These are phyloP conservation scores for Lipomyces japonicus DNA, from an alignment of 805 yeast species.

Conservation along the genomic window DNA sequence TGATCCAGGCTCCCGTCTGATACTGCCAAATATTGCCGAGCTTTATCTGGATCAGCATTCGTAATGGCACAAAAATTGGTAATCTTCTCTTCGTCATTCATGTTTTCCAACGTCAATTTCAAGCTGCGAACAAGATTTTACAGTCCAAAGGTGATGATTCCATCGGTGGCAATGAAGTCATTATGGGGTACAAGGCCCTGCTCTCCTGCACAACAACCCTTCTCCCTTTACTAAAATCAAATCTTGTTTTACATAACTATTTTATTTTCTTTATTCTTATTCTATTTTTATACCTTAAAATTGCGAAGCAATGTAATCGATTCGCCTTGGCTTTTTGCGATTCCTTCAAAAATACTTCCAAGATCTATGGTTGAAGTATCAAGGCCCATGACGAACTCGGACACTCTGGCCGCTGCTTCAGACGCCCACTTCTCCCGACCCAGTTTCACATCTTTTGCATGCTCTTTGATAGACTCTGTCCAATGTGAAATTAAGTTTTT, in stretches of 20 bases:
- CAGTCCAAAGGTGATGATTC: no score
- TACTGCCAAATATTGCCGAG: slow-evolving; percentile 73
- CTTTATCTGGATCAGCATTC: slow-evolving; percentile 63
- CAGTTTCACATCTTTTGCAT: slow-evolving; percentile 14
- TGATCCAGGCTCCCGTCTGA: slow-evolving; percentile 72
- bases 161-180: no score
- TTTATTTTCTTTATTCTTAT: no score
- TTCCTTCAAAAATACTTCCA: slow-evolving; percentile 10
- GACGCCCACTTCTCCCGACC: slow-evolving; percentile 14
- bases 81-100: slow-evolving; percentile 45
- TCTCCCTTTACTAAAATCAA: not conserved
- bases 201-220: no score
- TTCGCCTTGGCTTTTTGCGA: slow-evolving; percentile 18
- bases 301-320: slow-evolving; percentile 17
- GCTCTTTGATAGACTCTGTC: slow-evolving; percentile 15
- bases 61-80: slow-evolving; percentile 83
- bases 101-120: not conserved
- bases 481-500: slow-evolving; percentile 4
- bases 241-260: no score
- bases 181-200: no score
- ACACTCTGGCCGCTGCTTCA: not conserved
- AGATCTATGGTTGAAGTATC: slow-evolving; percentile 8
- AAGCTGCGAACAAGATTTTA: not conserved
- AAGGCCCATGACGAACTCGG: not conserved
- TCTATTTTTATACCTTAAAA: slow-evolving; percentile 5